Base-by-base conservation (phyloP, 2,329 filamentous ascomycete genomes). In the Lachnellula hyalina region DNA sequence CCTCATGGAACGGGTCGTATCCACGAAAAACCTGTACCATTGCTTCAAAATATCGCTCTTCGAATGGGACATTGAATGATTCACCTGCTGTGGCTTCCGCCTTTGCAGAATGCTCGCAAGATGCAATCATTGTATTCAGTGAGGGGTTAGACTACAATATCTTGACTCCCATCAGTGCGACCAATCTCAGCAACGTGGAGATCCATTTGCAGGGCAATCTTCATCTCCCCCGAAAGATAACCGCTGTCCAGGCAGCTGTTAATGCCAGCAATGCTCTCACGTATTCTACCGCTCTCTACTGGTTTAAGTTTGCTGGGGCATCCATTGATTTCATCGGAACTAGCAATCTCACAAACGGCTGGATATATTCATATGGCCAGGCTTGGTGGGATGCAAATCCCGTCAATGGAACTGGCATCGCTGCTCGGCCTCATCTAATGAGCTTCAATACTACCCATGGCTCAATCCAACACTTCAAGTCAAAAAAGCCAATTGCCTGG, bases 311-410 rank as follows among this genome's bases (percentile, higher is more conserved):
- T 15, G 54, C 65, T 44, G 71, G 72, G 15, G 58, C 63, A 5
- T 60, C 62, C 14, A 64, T 73, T 28, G 58, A 69, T 46, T 72
- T 63, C 50, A 62, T 66, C 7, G 72, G 72, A 5, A 69, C 70
- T 1, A 54, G 62, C 6, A 68, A 73, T 53, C 63, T 72, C 40
- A 66, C 67, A 35, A 64, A 66, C n/a, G 73, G 74, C 51, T 76
- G 73, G 73, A 75, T 76, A 57, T 69, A 75, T 53, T 74, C 72
- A 2, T 73, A 75, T 49, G 74, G 74, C 23, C 73, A 76, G 59
- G 65, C 67, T 1, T 76, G 74, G 74, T 76, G 73, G 73, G 73
- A 75, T 51, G 66, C 69, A 6, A 76, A 75, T 56, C 68, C 69
- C 2, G 58, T 63, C 6, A 71, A 72, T 35, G 67, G 67, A 40